phyloP scores from a whole-genome alignment of 352 stramenopile species.

The Plasmopara muralis region DNA sequence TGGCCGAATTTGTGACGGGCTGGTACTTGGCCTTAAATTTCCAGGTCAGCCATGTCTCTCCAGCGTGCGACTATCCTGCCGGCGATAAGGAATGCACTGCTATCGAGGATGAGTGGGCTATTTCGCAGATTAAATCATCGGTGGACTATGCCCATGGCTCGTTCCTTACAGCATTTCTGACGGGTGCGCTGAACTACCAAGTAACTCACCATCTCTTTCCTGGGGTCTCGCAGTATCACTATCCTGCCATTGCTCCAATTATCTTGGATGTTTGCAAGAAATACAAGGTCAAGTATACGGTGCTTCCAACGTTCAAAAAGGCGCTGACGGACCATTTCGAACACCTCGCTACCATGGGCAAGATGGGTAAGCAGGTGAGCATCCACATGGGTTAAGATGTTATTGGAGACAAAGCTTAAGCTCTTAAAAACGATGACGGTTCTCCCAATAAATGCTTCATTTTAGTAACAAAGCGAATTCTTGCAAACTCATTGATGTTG shows the following conservation, averaged over 20 bases:
- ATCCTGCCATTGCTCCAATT: conserved; percentile 89
- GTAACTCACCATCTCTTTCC: conserved; percentile 91
- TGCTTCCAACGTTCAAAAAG: conserved; percentile 74
- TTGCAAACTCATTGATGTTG: no score
- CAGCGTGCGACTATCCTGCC: conserved; percentile 85
- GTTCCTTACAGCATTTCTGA: conserved; percentile 87
- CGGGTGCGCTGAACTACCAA: conserved; percentile 96
- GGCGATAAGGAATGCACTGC: conserved; percentile 47
- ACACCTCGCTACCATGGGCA: conserved; percentile 87
- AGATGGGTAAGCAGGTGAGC: conserved; percentile 63
- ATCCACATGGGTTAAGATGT: conserved; percentile 81
- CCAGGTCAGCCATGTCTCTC: conserved; percentile 87
- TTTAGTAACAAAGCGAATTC: no score
- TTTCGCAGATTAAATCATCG: conserved; percentile 91
- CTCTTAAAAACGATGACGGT: not conserved
- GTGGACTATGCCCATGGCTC: conserved; percentile 90
- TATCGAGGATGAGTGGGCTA: conserved; percentile 88
- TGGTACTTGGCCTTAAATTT: conserved; percentile 94
- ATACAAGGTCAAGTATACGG: conserved; percentile 90
- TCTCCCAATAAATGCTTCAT: no score
- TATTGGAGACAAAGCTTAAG: not conserved
- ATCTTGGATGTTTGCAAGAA: conserved; percentile 91
- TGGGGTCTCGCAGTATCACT: conserved; percentile 92
- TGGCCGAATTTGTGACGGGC: conserved; percentile 86
- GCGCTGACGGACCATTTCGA: conserved; percentile 82